Evolutionary conservation across 176 grass and related monocot genomes (phyloP).

Genomic region (Neostapfia colusana): DNA sequence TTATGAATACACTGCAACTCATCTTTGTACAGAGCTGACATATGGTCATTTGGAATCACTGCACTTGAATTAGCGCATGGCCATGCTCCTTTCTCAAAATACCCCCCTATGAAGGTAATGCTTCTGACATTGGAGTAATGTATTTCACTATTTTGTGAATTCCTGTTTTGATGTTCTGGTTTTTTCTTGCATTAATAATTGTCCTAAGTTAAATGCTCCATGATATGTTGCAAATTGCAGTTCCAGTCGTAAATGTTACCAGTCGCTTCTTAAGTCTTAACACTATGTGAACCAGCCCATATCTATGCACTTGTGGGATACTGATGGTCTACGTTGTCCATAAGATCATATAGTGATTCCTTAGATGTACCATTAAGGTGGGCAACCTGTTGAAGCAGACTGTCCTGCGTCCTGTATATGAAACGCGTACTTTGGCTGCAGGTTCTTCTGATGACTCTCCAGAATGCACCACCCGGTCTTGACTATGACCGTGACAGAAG

Average conservation of each 20-base stretch:
- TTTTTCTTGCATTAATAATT: background rate
- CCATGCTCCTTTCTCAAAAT: slow-evolving; percentile 99
- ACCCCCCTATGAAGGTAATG: slow-evolving; percentile 95
- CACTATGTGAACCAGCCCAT: background rate
- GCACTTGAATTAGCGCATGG: slow-evolving; percentile 97
- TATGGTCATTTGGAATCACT: slow-evolving; percentile 99
- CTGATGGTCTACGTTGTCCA: background rate
- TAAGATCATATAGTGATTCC: slow-evolving; percentile 2
- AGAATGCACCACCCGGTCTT: slow-evolving; percentile 98
- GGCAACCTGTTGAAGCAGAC: background rate
- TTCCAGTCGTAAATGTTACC: background rate
- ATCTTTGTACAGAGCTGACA: slow-evolving; percentile 80
- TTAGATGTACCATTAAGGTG: background rate
- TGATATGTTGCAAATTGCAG: slow-evolving; percentile 1
- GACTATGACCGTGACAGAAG: slow-evolving; percentile 96
- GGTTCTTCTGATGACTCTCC: slow-evolving; percentile 99
- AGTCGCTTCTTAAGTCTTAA: background rate
- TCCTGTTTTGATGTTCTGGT: background rate
- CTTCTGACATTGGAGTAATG: background rate
- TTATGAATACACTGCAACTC: slow-evolving; percentile 18
- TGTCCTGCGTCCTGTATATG: slow-evolving; percentile 16
- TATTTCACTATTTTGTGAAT: background rate
- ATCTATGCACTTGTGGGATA: background rate
- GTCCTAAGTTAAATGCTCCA: background rate
- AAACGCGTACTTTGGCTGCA: slow-evolving; percentile 35